phyloP scores from a whole-genome alignment of 805 yeast species.

The Hanseniaspora lindneri region DNA sequence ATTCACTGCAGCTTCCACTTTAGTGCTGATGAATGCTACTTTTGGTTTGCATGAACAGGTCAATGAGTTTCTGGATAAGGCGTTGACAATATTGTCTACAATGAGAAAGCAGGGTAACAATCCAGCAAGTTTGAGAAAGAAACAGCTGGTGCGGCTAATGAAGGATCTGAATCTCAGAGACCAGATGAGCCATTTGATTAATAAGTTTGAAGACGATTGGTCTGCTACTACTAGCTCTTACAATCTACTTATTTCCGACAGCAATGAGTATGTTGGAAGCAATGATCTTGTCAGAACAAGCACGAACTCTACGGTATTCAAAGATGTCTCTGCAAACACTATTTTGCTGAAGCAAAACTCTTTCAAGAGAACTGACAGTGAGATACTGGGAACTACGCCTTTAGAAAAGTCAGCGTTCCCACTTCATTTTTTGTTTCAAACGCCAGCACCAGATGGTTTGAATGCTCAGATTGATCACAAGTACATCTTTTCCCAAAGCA shows the following conservation, averaged over 20 bases:
- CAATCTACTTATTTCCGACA: too few relatives aligned
- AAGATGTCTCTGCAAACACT: not conserved
- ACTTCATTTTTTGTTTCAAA: conserved; percentile 3
- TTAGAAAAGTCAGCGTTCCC: too few relatives aligned
- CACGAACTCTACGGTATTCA: not conserved
- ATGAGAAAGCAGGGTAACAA: conserved; percentile 70
- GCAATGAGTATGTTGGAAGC: not conserved
- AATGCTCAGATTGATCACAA: not conserved
- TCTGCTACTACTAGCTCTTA: too few relatives aligned
- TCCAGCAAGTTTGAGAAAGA: conserved; percentile 66
- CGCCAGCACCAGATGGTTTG: too few relatives aligned
- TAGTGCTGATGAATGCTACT: conserved; percentile 62
- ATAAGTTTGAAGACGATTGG: conserved; percentile 32
- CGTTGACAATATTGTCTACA: conserved; percentile 53
- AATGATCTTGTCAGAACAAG: conserved; percentile 1
- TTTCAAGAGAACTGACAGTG: not conserved
- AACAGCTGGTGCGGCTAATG: conserved; percentile 55
- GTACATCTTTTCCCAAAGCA: not conserved
- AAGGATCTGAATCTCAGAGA: conserved; percentile 58
- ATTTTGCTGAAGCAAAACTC: not conserved
- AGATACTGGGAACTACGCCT: too few relatives aligned
- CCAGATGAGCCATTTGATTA: conserved; percentile 44
- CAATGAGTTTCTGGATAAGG: conserved; percentile 57
- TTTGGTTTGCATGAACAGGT: conserved; percentile 76
- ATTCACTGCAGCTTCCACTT: conserved; percentile 63